These are phyloP conservation scores for Colletotrichum tropicicola DNA, from an alignment of 2,329 filamentous ascomycete species.

Conservation along the genomic window DNA sequence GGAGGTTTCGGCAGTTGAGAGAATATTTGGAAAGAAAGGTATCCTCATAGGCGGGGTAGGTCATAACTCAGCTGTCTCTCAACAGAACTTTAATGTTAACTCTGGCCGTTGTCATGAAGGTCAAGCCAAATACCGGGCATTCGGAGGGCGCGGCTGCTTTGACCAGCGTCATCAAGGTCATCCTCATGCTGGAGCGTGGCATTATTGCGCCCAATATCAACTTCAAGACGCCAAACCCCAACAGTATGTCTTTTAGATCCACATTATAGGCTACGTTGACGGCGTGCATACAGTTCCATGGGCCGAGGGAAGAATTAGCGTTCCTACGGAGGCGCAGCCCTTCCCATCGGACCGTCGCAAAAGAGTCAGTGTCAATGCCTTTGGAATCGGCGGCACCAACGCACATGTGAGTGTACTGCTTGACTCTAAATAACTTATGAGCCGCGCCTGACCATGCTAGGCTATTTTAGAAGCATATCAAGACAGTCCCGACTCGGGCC, in stretches of 20 bases:
- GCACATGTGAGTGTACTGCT: slow-evolving; percentile 21
- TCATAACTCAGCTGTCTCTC: background rate
- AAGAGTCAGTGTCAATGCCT: slow-evolving; percentile 45
- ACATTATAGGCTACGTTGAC: too few relatives aligned
- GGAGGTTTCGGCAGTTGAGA: slow-evolving; percentile 45
- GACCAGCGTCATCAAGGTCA: slow-evolving; percentile 40
- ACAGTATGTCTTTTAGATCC: background rate
- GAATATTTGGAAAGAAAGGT: slow-evolving; percentile 38
- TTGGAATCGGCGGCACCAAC: slow-evolving; percentile 42
- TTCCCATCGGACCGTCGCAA: slow-evolving; percentile 36
- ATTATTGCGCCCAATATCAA: slow-evolving; percentile 24
- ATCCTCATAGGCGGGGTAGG: slow-evolving; percentile 40
- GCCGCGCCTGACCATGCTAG: background rate
- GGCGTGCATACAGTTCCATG: slow-evolving; percentile 7
- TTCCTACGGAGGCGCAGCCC: slow-evolving; percentile 33
- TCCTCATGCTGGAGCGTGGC: slow-evolving; percentile 33
- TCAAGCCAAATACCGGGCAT: slow-evolving; percentile 50
- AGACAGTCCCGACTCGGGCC: background rate
- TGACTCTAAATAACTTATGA: too few relatives aligned
- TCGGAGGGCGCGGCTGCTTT: slow-evolving; percentile 43
- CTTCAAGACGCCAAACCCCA: slow-evolving; percentile 19
- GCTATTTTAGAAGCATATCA: slow-evolving; percentile 1
- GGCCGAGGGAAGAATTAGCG: slow-evolving; percentile 32
- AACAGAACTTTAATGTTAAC: too few relatives aligned
- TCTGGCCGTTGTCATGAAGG: background rate